Evolutionary conservation across 1,284 basidiomycete species (phyloP), one percentile per base, ranked within the genome.

Genomic region (Trichosporon inkin): DNA sequence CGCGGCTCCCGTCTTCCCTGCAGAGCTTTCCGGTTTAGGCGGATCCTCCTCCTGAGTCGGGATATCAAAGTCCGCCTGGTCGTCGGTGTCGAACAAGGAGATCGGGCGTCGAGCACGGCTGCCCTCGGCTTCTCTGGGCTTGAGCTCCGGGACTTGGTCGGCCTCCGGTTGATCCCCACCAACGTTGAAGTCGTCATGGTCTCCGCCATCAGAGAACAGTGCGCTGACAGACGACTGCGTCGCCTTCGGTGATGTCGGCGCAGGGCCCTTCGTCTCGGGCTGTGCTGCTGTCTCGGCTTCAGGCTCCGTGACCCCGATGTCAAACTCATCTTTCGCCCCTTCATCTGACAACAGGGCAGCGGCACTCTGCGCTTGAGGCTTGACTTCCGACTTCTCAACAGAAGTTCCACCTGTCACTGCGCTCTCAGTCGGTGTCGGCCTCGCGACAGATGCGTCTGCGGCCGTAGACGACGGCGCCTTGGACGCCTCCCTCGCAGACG

Each of bases 321-420:
- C 54, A 35, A 60, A 60, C 32, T 39, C 47, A 17, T 53, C 53
- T 13, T 51, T 39, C 3, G 36, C 36, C 49, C 53, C 5, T 59
- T 36, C 7, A 34, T 17, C n/a, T n/a, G n/a, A n/a, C 13, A 59
- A 49, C 14, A 59, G 28, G 10, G 57, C 32, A 4, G 28, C 37
- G 2, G 40, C 34, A 8, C 36, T 38, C 32, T 16, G 36, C 2
- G 53, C 22, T 11, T 47, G 41, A 14, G 13, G 20, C 20, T 14
- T 11, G 22, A 22, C 5, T 22, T 47, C 22, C 13, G 22, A 7
- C 22, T 47, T 20, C 22, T 6, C 20, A n/a, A 5, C 10, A 6
- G 22, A 5, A 14, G 20, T 11, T 24, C 14, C 13, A n/a, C 16
- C 24, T 6, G 22, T 10, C 16, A 14, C 28, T 2, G 14, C 6